These are phyloP conservation scores for Lecanicillium sp. DNA, from an alignment of 2,329 filamentous ascomycete species.

Conservation along the genomic window DNA sequence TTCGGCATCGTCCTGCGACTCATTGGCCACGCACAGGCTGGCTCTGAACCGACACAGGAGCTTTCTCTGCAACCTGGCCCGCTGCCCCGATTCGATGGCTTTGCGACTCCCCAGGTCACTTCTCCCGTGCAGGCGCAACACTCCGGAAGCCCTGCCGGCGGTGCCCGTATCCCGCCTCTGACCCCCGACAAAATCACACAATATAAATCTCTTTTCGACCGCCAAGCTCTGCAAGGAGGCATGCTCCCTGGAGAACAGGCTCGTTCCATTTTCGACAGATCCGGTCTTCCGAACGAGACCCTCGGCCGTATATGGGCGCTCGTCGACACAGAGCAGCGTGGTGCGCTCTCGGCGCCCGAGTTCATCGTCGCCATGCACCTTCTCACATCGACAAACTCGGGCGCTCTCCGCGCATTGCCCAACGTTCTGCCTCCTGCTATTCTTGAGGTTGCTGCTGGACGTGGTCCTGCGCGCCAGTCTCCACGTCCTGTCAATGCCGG, in stretches of 20 bases:
- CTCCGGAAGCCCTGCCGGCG: conserved; percentile 51
- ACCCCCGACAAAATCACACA: conserved; percentile 84
- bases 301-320: conserved; percentile 95
- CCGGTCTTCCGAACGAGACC: conserved; percentile 79
- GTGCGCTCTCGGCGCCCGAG: conserved; percentile 77
- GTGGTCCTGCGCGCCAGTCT: conserved; percentile 45
- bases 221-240: conserved; percentile 67
- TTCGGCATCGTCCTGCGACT: conserved; percentile 90
- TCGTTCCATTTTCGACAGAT: conserved; percentile 92
- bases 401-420: conserved; percentile 72
- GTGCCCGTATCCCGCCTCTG: conserved; percentile 79
- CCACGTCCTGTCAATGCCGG: conserved; percentile 52
- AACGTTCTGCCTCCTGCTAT: conserved; percentile 74
- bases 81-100: conserved; percentile 86
- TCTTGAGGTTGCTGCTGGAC: conserved; percentile 81
- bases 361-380: conserved; percentile 99
- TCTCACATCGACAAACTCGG: conserved; percentile 83
- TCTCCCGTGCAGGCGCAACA: conserved; percentile 51
- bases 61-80: conserved; percentile 80
- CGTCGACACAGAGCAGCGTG: conserved; percentile 87
- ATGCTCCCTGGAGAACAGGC: conserved; percentile 79
- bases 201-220: conserved; percentile 85
- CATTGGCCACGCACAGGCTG: conserved; percentile 91
- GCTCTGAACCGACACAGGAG: conserved; percentile 72
- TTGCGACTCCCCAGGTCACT: conserved; percentile 37